Conservation (phyloP, 345 rosid genomes). For the Xanthoceras sorbifolium region DNA sequence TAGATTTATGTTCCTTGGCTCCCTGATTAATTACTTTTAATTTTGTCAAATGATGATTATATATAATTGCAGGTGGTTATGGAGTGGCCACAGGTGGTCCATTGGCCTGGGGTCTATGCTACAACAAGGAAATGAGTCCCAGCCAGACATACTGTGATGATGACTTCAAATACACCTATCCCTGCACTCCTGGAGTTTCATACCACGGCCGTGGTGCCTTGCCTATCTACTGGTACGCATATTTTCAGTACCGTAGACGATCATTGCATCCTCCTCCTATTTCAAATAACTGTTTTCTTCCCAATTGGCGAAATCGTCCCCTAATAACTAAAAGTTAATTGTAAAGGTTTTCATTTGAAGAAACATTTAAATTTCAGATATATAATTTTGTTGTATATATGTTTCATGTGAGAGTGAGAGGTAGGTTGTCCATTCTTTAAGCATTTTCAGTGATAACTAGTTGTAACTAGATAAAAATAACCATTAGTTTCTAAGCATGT, state of each 20-base stretch:
- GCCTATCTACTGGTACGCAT: slow-evolving; percentile 69
- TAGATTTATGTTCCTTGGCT: no score
- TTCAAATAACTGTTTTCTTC: not conserved
- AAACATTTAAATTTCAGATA: no score
- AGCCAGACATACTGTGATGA: slow-evolving; percentile 71
- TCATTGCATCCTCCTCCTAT: not conserved
- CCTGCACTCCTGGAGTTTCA: slow-evolving; percentile 76
- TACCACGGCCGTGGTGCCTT: slow-evolving; percentile 91
- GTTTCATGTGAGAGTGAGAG: no score
- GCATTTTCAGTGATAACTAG: no score
- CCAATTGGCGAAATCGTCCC: no score
- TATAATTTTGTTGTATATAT: no score
- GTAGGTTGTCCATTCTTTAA: no score
- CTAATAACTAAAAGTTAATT: not conserved
- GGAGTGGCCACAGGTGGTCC: slow-evolving; percentile 97
- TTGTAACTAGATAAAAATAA: no score
- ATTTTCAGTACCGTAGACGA: not conserved
- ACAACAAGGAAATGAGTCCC: slow-evolving; percentile 92
- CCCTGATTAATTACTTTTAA: no score
- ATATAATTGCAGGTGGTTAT: slow-evolving; percentile 67
- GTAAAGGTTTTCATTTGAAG: no score
- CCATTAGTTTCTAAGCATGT: no score
- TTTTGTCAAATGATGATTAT: not conserved
- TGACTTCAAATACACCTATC: slow-evolving; percentile 61
- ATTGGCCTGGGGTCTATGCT: slow-evolving; percentile 87